A percentile compares a stretch with the other conserved stretches of the same genome.
phyloP scores from a whole-genome alignment of 768 basidiomycete genomes.

The Suillus clintonianus region DNA sequence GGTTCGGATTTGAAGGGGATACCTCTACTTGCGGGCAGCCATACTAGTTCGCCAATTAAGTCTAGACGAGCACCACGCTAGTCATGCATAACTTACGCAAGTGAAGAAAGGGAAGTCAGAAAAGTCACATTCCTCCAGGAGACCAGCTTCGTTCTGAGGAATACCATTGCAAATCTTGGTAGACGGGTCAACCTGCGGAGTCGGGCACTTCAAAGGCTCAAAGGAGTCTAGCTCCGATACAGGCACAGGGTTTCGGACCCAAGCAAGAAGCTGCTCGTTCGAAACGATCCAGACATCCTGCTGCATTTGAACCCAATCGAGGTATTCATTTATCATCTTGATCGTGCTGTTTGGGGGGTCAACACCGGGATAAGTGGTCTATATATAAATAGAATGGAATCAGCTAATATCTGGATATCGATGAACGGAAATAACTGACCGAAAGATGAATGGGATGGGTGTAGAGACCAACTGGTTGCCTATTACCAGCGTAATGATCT shows the following conservation, averaged over 20 bases:
- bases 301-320: constrained; percentile 80
- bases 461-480: constrained; percentile 81
- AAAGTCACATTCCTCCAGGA: constrained; percentile 64
- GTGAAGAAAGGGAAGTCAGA: constrained; percentile 79
- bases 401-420: background rate
- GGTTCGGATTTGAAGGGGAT: constrained; percentile 63
- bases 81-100: constrained; percentile 50
- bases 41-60: constrained; percentile 46
- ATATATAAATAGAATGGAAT: constrained; percentile 14
- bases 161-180: constrained; percentile 77
- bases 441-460: constrained; percentile 81
- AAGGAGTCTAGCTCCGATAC: constrained; percentile 56
- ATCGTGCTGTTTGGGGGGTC: constrained; percentile 53
- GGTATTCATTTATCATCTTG: constrained; percentile 74
- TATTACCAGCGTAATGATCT: constrained; percentile 70
- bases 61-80: background rate
- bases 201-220: constrained; percentile 60
- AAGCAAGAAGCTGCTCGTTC: constrained; percentile 68
- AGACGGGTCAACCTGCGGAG: constrained; percentile 56
- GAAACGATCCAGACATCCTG: constrained; percentile 76
- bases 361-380: constrained; percentile 63
- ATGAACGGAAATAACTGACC: constrained; percentile 26
- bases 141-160: constrained; percentile 62
- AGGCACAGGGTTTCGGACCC: constrained; percentile 72
- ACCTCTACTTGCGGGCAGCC: constrained; percentile 65